Percentiles rank a stretch among this genome's conserved stretches.
phyloP scores from a whole-genome alignment of 352 stramenopile genomes.

The Pythium myriotylum region DNA sequence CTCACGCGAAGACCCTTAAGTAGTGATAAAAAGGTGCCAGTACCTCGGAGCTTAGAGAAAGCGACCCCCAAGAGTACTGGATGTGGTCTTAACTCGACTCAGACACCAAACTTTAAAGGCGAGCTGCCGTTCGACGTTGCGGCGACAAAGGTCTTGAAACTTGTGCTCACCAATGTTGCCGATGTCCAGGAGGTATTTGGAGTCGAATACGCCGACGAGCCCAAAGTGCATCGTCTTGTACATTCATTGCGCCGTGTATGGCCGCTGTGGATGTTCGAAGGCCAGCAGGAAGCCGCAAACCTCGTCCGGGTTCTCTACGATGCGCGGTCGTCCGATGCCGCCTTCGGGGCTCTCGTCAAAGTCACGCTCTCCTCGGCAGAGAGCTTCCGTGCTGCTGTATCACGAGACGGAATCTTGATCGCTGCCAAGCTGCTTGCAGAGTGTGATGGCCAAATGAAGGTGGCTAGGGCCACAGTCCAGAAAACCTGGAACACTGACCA shows the following conservation, averaged over 20 bases:
- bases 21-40: conserved; percentile 2
- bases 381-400: conserved; percentile 50
- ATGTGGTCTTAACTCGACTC: conserved; percentile 37
- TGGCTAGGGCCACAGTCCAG: conserved; percentile 32
- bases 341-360: conserved; percentile 68
- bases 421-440: conserved; percentile 44
- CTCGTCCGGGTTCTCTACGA: conserved; percentile 74
- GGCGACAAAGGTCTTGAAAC: conserved; percentile 36
- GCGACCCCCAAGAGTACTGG: conserved; percentile 11
- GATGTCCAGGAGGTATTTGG: conserved; percentile 75
- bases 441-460: conserved; percentile 31
- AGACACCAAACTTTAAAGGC: conserved; percentile 70
- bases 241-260: conserved; percentile 55
- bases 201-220: conserved; percentile 57
- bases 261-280: conserved; percentile 80
- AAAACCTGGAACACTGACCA: conserved; percentile 46
- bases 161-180: conserved; percentile 52
- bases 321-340: conserved; percentile 57
- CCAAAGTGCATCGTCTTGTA: conserved; percentile 66
- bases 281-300: conserved; percentile 51
- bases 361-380: conserved; percentile 44
- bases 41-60: neutral
- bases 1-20: conserved; percentile 9
- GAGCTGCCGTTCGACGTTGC: conserved; percentile 53
- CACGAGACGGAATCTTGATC: conserved; percentile 45